Evolutionary conservation across 1,284 basidiomycete species (phyloP), one percentile per base, ranked within the genome.

Genomic region (Tremellales sp.): DNA sequence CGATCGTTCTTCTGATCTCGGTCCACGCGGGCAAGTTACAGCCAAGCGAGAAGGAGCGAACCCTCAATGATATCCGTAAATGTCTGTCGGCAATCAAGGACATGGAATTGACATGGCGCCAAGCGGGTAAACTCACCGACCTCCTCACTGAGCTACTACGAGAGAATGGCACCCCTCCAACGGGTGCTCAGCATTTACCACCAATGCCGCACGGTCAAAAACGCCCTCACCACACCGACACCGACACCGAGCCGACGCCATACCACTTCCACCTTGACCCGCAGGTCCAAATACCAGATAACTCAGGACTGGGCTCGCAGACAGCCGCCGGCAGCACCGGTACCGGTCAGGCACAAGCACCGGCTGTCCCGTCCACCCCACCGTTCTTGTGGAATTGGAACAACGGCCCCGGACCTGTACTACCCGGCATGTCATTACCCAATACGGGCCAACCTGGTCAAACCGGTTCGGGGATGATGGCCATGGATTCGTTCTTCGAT

Each of bases 11-110:
- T 3, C 71, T 89, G 45, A 75, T 89, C 54, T 84, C 82, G 56
- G 82, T 87, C 17, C 89, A 86, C 81, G 82, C 83, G 13, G 82
- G 81, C 15, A 77, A 80, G 44, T 79, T 80, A n/a, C 81, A 82
- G 1, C 68, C 79, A 19, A 72, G 75, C 11, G 82, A 85, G 52
- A 75, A 80, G 0, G 77, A 78, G 44, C 80, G 81, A 56, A 82
- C 85, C 58, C 81, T 86, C 77, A 75, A 75, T 40, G 85, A 88
- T 59, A 83, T 89, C 24, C 77, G 82, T 54, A 83, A 82, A 58
- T 86, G 85, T 60, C 81, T 87, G 75, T 74, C 79, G 26, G 80
- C 81, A 17, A 70, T 86, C 24, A 77, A 78, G 45, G 64, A 68
- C 12, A 75, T 78, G 39, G 84, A 86, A 61, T 65, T 75, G 21